Percentiles rank a stretch among this genome's conserved stretches.
Evolutionary conservation across 805 yeast genomes (phyloP).

Genomic region (Ogataea chonburiensis): DNA sequence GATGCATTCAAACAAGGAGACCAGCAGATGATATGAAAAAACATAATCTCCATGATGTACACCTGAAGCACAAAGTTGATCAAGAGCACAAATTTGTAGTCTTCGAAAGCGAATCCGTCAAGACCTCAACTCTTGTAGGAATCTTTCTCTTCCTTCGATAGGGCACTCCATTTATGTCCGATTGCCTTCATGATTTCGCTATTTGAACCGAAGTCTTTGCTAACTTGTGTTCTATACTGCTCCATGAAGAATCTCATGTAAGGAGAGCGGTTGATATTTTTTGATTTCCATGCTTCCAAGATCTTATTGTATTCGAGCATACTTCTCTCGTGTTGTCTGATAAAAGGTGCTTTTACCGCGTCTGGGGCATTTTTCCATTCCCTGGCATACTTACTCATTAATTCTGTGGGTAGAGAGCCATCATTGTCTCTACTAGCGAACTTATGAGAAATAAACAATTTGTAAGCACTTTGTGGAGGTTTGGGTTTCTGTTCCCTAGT

Average conservation of each 20-base stretch:
- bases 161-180: constrained; percentile 24
- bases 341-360: constrained; percentile 17
- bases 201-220: constrained; percentile 15
- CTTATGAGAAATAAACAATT: constrained; percentile 3
- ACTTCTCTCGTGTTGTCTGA: constrained; percentile 4
- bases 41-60: too few species aligned
- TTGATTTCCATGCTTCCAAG: constrained; percentile 27
- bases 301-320: constrained; percentile 13
- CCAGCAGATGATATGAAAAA: too few species aligned
- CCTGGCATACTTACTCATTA: constrained; percentile 13
- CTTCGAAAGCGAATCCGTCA: too few species aligned
- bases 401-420: background rate
- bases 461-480: constrained; percentile 3
- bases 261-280: constrained; percentile 23
- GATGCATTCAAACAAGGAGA: too few species aligned
- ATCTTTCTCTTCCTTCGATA: constrained; percentile 26
- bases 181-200: constrained; percentile 19
- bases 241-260: constrained; percentile 25
- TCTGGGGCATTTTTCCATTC: constrained; percentile 25
- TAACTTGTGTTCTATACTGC: constrained; percentile 15
- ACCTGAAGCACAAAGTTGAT: too few species aligned
- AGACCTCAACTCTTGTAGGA: too few species aligned
- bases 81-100: too few species aligned
- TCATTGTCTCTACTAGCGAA: constrained; percentile 3
- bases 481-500: constrained; percentile 2